Percentiles rank a stretch among this genome's conserved stretches.
These are phyloP conservation scores for Gyromitra esculenta DNA, from an alignment of 2,329 filamentous ascomycete genomes.

Conservation along the genomic window DNA sequence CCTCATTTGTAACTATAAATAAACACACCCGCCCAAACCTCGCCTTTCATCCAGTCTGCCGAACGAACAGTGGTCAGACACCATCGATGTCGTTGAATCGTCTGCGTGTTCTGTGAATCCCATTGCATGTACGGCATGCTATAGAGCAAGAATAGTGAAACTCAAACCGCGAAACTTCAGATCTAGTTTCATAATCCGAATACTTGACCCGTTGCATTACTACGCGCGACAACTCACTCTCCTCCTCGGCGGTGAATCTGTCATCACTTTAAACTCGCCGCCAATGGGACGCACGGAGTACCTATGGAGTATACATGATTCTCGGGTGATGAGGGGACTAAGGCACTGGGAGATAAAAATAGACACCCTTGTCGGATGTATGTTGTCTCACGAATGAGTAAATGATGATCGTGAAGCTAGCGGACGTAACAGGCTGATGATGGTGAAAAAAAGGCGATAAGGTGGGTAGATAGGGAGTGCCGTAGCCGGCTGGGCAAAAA, in stretches of 20 bases:
- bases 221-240: neutral
- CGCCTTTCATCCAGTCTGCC: neutral
- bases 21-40: neutral
- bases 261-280: slow-evolving; percentile 14
- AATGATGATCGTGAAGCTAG: slow-evolving; percentile 9
- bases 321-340: neutral
- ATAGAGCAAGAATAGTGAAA: neutral
- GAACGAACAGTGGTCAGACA: neutral
- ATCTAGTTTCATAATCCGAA: neutral
- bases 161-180: neutral
- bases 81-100: neutral
- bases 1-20: slow-evolving; percentile 6
- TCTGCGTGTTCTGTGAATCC: neutral
- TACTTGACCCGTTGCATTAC: slow-evolving; percentile 6
- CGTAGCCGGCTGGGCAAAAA: slow-evolving; percentile 7
- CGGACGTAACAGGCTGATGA: neutral
- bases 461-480: slow-evolving; percentile 1
- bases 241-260: neutral
- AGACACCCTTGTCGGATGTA: slow-evolving; percentile 20
- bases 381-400: slow-evolving; percentile 1
- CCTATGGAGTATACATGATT: neutral
- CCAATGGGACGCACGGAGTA: slow-evolving; percentile 4
- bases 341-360: slow-evolving; percentile 17
- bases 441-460: neutral
- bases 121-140: neutral